phyloP scores from a whole-genome alignment of 2,329 filamentous ascomycete species.

The Talaromyces islandicus region DNA sequence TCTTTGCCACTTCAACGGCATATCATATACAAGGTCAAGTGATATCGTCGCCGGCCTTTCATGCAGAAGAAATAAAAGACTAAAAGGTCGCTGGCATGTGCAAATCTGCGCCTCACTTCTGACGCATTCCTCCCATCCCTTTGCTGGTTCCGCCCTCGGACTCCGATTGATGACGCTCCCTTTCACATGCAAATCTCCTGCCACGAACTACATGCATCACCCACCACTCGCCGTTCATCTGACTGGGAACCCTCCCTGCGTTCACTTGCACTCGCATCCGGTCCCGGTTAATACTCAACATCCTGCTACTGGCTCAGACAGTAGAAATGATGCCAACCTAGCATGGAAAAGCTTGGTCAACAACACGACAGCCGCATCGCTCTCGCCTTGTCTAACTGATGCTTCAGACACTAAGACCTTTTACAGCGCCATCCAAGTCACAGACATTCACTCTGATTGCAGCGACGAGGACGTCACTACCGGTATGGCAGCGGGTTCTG shows the following conservation, averaged over 20 bases:
- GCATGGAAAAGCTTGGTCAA: conserved; percentile 4
- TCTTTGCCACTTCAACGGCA: neutral
- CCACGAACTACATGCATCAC: neutral
- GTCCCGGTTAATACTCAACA: neutral
- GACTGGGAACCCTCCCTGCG: neutral
- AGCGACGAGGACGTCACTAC: neutral
- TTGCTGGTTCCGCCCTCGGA: neutral
- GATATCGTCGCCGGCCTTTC: neutral
- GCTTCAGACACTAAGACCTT: conserved; percentile 16
- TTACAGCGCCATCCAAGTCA: conserved; percentile 17
- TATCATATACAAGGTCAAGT: neutral
- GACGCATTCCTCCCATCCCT: neutral
- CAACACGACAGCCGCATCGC: conserved; percentile 7
- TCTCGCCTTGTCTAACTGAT: conserved; percentile 10
- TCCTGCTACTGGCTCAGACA: neutral
- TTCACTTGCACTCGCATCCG: neutral
- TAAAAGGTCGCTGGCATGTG: neutral
- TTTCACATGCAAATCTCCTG: conserved; percentile 2
- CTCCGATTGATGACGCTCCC: neutral
- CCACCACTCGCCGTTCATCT: neutral
- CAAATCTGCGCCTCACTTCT: neutral
- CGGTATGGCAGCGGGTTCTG: neutral
- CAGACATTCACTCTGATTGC: conserved; percentile 13
- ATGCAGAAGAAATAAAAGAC: neutral
- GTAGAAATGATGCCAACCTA: neutral